phyloP scores from a whole-genome alignment of 495 filamentous ascomycete species.

The Hypoxylon lienhwacheense region DNA sequence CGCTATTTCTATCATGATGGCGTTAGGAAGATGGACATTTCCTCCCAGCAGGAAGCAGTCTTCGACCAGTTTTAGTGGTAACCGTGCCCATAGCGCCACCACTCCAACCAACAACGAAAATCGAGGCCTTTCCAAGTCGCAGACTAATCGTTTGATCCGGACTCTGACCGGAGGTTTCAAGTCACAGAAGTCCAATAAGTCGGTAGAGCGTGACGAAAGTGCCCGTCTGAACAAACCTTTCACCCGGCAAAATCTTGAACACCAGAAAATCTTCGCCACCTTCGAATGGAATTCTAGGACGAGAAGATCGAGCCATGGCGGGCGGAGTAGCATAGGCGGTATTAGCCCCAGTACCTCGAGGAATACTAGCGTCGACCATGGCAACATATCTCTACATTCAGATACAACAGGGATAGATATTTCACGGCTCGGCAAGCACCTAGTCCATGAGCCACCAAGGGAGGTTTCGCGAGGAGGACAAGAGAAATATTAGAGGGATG shows the following conservation, averaged over 20 bases:
- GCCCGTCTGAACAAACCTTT: conserved; percentile 31
- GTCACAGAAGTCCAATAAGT: conserved; percentile 22
- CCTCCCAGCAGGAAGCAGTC: conserved; percentile 27
- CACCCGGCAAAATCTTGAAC: conserved; percentile 36
- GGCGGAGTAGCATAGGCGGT: conserved; percentile 29
- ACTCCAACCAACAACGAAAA: conserved; percentile 26
- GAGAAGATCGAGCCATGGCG: conserved; percentile 18
- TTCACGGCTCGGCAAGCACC: conserved; percentile 9
- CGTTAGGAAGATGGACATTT: conserved; percentile 28
- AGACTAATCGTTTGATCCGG: conserved; percentile 19
- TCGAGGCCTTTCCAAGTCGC: conserved; percentile 12
- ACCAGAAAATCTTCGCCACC: conserved; percentile 34
- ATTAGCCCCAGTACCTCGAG: conserved; percentile 36
- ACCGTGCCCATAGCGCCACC: conserved; percentile 14
- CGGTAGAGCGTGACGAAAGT: conserved; percentile 19
- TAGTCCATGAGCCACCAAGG: conserved; percentile 3
- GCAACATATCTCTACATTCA: conserved; percentile 7
- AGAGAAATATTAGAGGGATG: background rate
- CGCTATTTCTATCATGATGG: conserved; percentile 16
- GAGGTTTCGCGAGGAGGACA: conserved; percentile 15
- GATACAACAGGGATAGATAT: conserved; percentile 10
- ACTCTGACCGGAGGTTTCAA: conserved; percentile 22
- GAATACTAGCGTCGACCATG: conserved; percentile 28
- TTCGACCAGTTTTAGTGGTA: conserved; percentile 15
- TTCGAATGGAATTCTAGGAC: conserved; percentile 36